Conservation (phyloP, 73 alveolate species). For the Blepharisma japonicum region DNA sequence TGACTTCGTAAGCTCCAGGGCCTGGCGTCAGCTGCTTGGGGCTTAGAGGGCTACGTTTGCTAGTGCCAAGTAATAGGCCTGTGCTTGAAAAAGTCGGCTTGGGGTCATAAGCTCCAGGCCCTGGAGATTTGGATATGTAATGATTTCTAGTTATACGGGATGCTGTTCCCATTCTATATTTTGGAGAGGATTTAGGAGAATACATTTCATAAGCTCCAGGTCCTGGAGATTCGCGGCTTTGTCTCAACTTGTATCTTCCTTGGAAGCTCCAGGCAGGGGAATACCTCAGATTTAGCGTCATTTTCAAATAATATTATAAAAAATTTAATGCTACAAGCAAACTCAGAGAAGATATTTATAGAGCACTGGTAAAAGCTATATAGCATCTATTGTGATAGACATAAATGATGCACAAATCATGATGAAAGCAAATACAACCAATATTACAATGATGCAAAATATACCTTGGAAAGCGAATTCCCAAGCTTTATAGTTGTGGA, state of each 20-base stretch:
- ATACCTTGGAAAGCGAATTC: conserved; percentile 3
- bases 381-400: conserved; percentile 31
- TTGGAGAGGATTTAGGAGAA: background rate
- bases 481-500: conserved; percentile 37
- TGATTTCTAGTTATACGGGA: background rate
- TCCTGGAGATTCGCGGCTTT: background rate
- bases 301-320: too few species aligned
- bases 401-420: conserved; percentile 52
- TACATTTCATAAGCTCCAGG: conserved; percentile 21
- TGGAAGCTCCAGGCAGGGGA: too few species aligned
- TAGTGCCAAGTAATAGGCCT: background rate
- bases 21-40: background rate
- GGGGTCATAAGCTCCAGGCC: conserved; percentile 28
- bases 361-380: conserved; percentile 30
- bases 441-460: background rate
- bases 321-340: background rate
- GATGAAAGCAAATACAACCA: conserved; percentile 29
- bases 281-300: too few species aligned
- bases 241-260: too few species aligned
- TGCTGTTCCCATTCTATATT: conserved; percentile 8
- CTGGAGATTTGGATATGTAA: background rate
- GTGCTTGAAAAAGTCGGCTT: background rate
- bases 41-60: background rate
- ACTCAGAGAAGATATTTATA: conserved; percentile 14
- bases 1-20: background rate